phyloP scores from a whole-genome alignment of 108 stramenopile genomes.

The Skeletonema menzelii region DNA sequence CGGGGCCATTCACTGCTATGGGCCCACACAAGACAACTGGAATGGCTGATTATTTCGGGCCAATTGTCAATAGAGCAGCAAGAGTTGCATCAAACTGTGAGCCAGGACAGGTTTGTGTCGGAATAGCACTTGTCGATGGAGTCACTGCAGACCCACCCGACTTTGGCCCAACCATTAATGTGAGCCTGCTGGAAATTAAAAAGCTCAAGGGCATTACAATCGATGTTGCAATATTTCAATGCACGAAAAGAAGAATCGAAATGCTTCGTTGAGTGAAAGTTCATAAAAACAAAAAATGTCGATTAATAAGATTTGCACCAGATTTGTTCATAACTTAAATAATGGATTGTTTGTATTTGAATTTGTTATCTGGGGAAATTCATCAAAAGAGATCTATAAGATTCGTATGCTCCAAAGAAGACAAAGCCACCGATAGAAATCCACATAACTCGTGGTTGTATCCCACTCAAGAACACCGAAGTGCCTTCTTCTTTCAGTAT shows the following conservation, averaged over 20 bases:
- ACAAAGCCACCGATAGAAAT: constrained; percentile 99
- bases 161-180: constrained; percentile 21
- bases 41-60: constrained; percentile 40
- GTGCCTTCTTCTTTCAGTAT: constrained; percentile 48
- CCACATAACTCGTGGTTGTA: constrained; percentile 96
- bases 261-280: constrained; percentile 1
- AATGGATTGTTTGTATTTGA: background rate
- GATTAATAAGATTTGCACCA: background rate
- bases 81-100: constrained; percentile 29
- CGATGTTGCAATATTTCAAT: constrained; percentile 22
- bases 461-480: constrained; percentile 76
- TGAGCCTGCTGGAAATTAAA: constrained; percentile 5
- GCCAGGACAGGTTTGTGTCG: constrained; percentile 19
- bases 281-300: background rate
- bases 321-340: background rate
- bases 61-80: constrained; percentile 38
- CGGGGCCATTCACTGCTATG: constrained; percentile 38
- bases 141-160: constrained; percentile 26
- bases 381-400: constrained; percentile 2
- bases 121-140: constrained; percentile 13
- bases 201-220: constrained; percentile 13
- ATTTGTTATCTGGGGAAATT: background rate
- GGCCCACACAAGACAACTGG: constrained; percentile 20
- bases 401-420: constrained; percentile 91
- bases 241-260: constrained; percentile 17